Conservation (phyloP, 2,329 filamentous ascomycete species). For the Ceratocystis smalleyi region DNA sequence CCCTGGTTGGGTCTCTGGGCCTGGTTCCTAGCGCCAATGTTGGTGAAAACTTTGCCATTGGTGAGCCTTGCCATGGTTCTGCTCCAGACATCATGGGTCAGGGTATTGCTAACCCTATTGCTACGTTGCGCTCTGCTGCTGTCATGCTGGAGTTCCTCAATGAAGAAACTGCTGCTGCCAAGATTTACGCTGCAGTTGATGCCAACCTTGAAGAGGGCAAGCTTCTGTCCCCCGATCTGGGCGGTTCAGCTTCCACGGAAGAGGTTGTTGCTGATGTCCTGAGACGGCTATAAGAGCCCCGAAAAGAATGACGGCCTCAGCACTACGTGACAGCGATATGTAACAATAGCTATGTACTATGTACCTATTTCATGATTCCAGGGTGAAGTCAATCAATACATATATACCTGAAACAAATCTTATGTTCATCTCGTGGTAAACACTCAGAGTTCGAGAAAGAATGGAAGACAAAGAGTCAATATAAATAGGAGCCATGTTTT, state of each 20-base stretch:
- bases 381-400: background rate
- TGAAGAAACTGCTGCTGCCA: conserved; percentile 70
- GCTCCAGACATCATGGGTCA: conserved; percentile 90
- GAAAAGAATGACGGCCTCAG: too few species aligned
- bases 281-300: conserved; percentile 48
- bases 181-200: conserved; percentile 85
- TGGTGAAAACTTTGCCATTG: conserved; percentile 84
- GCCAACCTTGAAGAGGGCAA: conserved; percentile 71
- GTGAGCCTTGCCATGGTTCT: conserved; percentile 92
- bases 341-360: conserved; percentile 7
- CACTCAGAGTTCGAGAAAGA: background rate
- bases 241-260: conserved; percentile 69
- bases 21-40: conserved; percentile 93
- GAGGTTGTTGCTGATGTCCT: conserved; percentile 81
- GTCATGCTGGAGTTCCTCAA: conserved; percentile 94
- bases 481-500: background rate
- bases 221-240: conserved; percentile 76
- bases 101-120: conserved; percentile 90
- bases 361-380: background rate
- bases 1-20: conserved; percentile 79
- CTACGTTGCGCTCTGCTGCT: conserved; percentile 76
- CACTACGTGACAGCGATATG: background rate
- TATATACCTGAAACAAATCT: background rate
- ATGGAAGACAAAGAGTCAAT: background rate
- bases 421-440: background rate